A percentile compares a stretch with the other conserved stretches of the same genome.
phyloP scores from a whole-genome alignment of 1,284 basidiomycete genomes.

The Neonothopanus nambi region DNA sequence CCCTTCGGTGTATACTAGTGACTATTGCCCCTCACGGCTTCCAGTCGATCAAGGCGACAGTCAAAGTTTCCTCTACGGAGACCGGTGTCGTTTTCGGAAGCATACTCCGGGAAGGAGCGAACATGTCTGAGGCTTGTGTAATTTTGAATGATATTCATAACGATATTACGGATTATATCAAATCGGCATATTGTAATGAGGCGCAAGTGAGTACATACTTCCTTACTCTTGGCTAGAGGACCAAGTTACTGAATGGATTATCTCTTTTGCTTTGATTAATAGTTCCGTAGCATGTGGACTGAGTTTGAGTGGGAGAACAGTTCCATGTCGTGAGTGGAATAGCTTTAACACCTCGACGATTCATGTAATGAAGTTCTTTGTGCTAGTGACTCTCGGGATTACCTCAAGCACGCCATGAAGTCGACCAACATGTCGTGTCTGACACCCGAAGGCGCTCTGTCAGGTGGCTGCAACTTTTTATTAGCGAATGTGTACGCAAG shows the following conservation, averaged over 20 bases:
- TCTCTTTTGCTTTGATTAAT: too few relatives aligned
- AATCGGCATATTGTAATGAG: constrained; percentile 95
- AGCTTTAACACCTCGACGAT: constrained; percentile 87
- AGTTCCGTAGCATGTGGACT: too few relatives aligned
- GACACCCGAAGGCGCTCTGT: constrained; percentile 88
- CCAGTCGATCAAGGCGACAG: constrained; percentile 98
- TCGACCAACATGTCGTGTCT: too few relatives aligned
- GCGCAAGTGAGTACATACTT: constrained; percentile 65
- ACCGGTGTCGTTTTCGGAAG: constrained; percentile 98
- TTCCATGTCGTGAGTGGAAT: too few relatives aligned
- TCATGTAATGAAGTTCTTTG: too few relatives aligned
- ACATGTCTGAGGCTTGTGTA: constrained; percentile 83
- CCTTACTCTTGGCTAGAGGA: too few relatives aligned
- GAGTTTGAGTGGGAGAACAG: too few relatives aligned
- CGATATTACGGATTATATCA: constrained; percentile 99
- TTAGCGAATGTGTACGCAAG: constrained; percentile 94
- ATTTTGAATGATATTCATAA: constrained; percentile 98
- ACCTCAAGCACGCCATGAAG: too few relatives aligned
- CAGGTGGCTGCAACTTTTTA: constrained; percentile 92
- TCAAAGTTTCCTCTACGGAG: constrained; percentile 98
- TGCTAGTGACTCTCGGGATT: too few relatives aligned
- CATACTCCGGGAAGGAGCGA: constrained; percentile 95
- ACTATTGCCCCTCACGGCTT: constrained; percentile 96
- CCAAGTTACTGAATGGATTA: too few relatives aligned
- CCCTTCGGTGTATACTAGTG: constrained; percentile 86